Conservation (phyloP, 2,329 filamentous ascomycete species). For the Parafenestella ontariensis region DNA sequence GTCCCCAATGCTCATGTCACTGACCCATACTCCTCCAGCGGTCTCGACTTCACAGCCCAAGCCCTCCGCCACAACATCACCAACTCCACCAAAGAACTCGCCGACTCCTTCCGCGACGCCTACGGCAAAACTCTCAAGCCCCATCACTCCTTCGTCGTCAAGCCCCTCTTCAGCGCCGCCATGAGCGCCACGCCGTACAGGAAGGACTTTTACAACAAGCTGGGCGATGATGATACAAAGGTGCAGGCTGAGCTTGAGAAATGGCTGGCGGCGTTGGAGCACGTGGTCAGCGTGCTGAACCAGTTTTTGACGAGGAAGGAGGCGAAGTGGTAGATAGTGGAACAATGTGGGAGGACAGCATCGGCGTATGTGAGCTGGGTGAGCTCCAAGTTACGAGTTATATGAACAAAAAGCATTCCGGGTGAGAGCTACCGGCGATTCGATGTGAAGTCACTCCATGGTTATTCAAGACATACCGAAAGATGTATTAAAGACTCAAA, state of each 20-base stretch:
- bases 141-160: slow-evolving; percentile 87
- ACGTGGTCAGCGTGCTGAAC: slow-evolving; percentile 78
- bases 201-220: slow-evolving; percentile 89
- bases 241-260: slow-evolving; percentile 69
- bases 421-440: background rate
- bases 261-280: slow-evolving; percentile 81
- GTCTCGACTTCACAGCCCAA: slow-evolving; percentile 90
- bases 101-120: slow-evolving; percentile 82
- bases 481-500: background rate
- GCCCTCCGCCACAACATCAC: slow-evolving; percentile 79
- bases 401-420: background rate
- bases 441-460: background rate
- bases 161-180: slow-evolving; percentile 90
- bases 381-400: background rate
- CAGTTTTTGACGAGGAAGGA: slow-evolving; percentile 55
- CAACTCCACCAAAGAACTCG: slow-evolving; percentile 75
- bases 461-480: background rate
- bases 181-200: slow-evolving; percentile 94
- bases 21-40: slow-evolving; percentile 60
- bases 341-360: background rate
- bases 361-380: background rate
- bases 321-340: slow-evolving; percentile 39
- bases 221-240: slow-evolving; percentile 71
- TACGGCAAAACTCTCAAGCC: slow-evolving; percentile 90
- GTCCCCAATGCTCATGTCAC: background rate